Base-by-base conservation (phyloP, 1,284 basidiomycete genomes). In the Leccinum pallidistipes region DNA sequence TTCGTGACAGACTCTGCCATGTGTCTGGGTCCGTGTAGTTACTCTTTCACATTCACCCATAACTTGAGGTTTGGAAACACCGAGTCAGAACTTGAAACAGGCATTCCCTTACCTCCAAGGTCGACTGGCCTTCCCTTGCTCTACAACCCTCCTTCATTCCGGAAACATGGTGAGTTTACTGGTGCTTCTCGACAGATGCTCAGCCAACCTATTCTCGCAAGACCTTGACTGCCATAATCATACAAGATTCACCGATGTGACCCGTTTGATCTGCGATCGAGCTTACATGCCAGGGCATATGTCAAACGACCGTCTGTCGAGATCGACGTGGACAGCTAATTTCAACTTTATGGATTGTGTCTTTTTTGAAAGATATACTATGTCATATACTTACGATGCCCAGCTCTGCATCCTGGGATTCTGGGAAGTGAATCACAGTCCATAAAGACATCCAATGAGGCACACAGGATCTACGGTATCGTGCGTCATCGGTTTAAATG, bases 51-150 rank as follows among this genome's bases (percentile, higher is more conserved):
- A 2, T 27, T 62, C 8, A 18, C 24, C 24, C 34, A 65, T 31
- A 49, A 53, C 2, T 40, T n/a, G 6, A 24, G n/a, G n/a, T n/a
- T n/a, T n/a, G 60, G 36, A 45, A 50, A 52, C 50, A 53, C 16
- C 61, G 55, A 40, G 45, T 54, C 50, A 61, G 65, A 54, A 32
- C 34, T 14, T 34, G 5, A 6, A 14, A 54, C 5, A 67, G 67
- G 3, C 57, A 18, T 66, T 53, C 62, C 68, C 5, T 57, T 75
- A 1, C 75, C 72, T 52, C 72, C 72, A 1, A 74, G 72, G 3
- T 43, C n/a, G 40, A 18, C 5, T 6, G 40, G 3, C 40, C n/a
- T 43, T 36, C 71, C 72, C 10, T 56, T 76, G 8, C 18, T 74
- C 1, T 70, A 70, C 1, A 74, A 61, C 31, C 7, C 3, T 38